A percentile compares a stretch with the other conserved stretches of the same genome.
phyloP scores from a whole-genome alignment of 257 asterid genomes.

The Echites panduratus region DNA sequence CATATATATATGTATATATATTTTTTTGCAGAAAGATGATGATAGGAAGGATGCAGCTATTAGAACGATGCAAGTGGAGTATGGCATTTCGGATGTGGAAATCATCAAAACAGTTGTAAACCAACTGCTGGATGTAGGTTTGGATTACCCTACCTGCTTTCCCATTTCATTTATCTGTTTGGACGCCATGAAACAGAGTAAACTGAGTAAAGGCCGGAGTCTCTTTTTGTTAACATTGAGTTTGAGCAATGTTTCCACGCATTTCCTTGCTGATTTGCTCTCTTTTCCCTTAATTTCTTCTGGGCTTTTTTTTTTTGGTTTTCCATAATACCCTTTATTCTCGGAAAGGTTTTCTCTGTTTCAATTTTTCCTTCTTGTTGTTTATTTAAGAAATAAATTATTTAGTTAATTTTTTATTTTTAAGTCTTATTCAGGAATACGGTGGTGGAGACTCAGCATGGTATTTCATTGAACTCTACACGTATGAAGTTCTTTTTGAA shows the following conservation, averaged over 20 bases:
- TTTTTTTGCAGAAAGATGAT: slow-evolving; percentile 11
- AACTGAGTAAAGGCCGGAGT: neutral
- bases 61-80: slow-evolving; percentile 22
- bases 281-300: neutral
- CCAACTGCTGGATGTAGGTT: slow-evolving; percentile 23
- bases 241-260: neutral
- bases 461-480: slow-evolving; percentile 27
- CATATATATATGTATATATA: neutral
- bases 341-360: neutral
- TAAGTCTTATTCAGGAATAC: slow-evolving; percentile 16
- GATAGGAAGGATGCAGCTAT: slow-evolving; percentile 25
- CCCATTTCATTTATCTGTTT: neutral
- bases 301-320: neutral
- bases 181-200: neutral
- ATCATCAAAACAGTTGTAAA: neutral
- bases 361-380: too few species aligned
- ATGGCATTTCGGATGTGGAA: slow-evolving; percentile 16
- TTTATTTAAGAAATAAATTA: neutral
- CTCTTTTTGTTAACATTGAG: neutral
- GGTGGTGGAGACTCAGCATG: slow-evolving; percentile 31
- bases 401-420: neutral
- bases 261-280: neutral
- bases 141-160: neutral
- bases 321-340: neutral
- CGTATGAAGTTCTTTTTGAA: slow-evolving; percentile 25